Evolutionary conservation across 441 rosid genomes (phyloP).

Genomic region (Aleurites moluccanus): DNA sequence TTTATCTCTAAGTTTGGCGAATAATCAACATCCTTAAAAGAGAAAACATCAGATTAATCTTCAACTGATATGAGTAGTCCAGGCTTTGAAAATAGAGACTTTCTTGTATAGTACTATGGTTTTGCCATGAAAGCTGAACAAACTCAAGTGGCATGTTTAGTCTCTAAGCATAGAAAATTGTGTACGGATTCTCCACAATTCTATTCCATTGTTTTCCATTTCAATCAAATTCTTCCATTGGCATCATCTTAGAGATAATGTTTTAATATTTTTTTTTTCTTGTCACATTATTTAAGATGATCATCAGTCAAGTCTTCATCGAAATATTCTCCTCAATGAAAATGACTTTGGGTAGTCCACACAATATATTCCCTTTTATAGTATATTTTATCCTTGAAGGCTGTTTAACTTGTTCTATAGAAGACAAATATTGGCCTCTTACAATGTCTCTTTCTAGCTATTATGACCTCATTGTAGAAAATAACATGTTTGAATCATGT

Average conservation of each 20-base stretch:
- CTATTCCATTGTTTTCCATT: not conserved
- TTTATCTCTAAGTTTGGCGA: not conserved
- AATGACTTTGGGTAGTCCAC: not conserved
- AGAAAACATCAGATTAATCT: slow-evolving; percentile 22
- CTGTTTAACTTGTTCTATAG: not conserved
- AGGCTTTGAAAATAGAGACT: slow-evolving; percentile 18
- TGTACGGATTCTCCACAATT: not conserved
- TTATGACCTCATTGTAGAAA: too few species aligned
- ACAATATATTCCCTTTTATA: not conserved
- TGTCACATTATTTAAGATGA: not conserved
- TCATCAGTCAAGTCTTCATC: not conserved
- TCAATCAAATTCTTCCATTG: not conserved
- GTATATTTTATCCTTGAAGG: not conserved
- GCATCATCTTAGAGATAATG: not conserved
- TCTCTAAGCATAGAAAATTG: not conserved
- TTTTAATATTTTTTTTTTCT: too few species aligned
- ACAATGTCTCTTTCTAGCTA: too few species aligned
- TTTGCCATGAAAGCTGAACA: slow-evolving; percentile 17
- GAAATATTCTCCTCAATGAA: not conserved
- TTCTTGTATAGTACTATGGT: slow-evolving; percentile 15
- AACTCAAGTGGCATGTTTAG: not conserved
- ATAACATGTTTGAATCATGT: too few species aligned
- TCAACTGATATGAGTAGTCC: not conserved
- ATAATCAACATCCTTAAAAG: slow-evolving; percentile 15
- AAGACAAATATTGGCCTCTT: not conserved